Percentiles rank a stretch among this genome's conserved stretches.
These are phyloP conservation scores for Albifimbria verrucaria DNA, from an alignment of 2,329 filamentous ascomycete species.

Conservation along the genomic window DNA sequence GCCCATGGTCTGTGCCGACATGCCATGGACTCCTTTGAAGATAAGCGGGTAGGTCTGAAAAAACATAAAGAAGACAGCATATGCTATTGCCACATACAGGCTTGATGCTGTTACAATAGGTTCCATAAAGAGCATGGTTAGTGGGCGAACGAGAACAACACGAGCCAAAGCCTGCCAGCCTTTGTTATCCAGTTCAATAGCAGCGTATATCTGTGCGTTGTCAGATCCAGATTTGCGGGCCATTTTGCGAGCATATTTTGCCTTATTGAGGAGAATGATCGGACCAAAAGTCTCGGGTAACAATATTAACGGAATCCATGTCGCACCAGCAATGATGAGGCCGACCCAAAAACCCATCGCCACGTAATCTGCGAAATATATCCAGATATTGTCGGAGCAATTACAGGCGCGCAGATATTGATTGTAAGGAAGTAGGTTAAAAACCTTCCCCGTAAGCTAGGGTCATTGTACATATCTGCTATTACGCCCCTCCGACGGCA, in stretches of 20 bases:
- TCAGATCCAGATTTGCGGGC: neutral
- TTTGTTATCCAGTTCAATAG: neutral
- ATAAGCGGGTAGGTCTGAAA: constrained; percentile 52
- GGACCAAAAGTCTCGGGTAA: constrained; percentile 10
- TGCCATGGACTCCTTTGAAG: constrained; percentile 7
- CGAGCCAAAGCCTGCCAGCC: constrained; percentile 5
- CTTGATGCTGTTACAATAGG: constrained; percentile 24
- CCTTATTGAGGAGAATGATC: too few relatives aligned
- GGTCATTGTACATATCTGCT: neutral
- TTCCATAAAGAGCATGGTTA: constrained; percentile 44
- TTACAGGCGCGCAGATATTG: neutral
- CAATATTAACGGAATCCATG: constrained; percentile 44
- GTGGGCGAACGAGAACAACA: constrained; percentile 4
- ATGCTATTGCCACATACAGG: constrained; percentile 36
- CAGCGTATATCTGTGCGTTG: neutral
- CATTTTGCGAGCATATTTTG: too few relatives aligned
- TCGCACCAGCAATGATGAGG: constrained; percentile 23
- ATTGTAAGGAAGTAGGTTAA: neutral
- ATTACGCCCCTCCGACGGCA: neutral
- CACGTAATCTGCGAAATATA: constrained; percentile 34
- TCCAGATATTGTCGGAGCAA: constrained; percentile 26
- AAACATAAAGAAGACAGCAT: constrained; percentile 59
- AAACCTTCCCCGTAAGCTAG: neutral
- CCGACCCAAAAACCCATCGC: constrained; percentile 38
- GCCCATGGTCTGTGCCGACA: constrained; percentile 5